These are phyloP conservation scores for Sporothrix dimorphospora DNA, from an alignment of 2,329 filamentous ascomycete species.

Conservation along the genomic window DNA sequence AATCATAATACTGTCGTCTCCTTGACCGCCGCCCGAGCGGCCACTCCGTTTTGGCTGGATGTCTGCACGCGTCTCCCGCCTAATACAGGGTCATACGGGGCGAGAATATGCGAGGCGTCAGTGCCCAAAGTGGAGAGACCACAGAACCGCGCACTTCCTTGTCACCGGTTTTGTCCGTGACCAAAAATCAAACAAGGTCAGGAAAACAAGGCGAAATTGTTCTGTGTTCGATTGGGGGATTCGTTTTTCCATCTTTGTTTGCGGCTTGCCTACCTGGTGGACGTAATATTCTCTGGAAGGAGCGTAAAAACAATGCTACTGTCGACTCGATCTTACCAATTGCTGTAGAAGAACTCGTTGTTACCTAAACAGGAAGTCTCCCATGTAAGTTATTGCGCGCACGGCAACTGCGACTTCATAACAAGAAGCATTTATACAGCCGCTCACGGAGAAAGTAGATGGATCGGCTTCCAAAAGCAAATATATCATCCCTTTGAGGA, in stretches of 20 bases:
- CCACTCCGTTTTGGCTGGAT: conserved; percentile 2
- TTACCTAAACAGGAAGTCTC: not conserved
- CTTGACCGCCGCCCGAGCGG: not conserved
- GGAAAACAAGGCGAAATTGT: not conserved
- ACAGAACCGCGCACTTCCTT: not conserved
- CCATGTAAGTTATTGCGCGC: not conserved
- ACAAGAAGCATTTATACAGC: not conserved
- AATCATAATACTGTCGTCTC: not conserved
- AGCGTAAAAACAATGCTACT: not conserved
- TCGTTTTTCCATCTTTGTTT: not conserved
- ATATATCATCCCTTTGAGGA: not conserved
- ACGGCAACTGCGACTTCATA: not conserved
- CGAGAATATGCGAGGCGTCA: conserved; percentile 10
- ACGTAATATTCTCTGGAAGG: not conserved
- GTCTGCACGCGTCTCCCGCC: not conserved
- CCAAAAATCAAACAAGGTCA: not conserved
- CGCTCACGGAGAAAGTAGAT: not conserved
- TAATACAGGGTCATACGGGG: not conserved
- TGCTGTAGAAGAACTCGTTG: not conserved
- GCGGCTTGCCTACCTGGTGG: not conserved
- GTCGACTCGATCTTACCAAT: not conserved
- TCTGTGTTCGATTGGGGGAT: not conserved
- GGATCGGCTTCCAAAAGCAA: not conserved
- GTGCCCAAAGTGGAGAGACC: conserved; percentile 25
- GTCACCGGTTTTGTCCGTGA: not conserved